Conservation (phyloP, 306 rosid species). For the Begonia loranthoides region DNA sequence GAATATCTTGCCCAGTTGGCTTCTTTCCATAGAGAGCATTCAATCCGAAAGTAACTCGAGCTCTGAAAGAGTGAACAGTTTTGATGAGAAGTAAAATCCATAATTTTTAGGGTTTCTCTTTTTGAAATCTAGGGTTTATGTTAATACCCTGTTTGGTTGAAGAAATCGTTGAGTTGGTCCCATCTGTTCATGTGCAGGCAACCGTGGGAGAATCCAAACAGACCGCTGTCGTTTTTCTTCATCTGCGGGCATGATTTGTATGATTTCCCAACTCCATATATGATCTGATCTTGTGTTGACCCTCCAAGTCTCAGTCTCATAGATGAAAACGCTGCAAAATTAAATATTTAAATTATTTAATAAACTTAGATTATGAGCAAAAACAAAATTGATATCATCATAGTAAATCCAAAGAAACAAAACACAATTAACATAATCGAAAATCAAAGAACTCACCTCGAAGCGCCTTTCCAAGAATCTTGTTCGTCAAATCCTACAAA, state of each 20-base stretch:
- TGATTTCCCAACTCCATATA: slow-evolving; percentile 32
- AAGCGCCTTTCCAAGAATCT: slow-evolving; percentile 31
- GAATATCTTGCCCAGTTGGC: slow-evolving; percentile 12
- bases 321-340: slow-evolving; percentile 16
- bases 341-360: not conserved
- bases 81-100: not conserved
- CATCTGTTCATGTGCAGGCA: slow-evolving; percentile 34
- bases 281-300: slow-evolving; percentile 42
- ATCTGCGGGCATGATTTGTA: slow-evolving; percentile 12
- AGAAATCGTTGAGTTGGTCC: slow-evolving; percentile 30
- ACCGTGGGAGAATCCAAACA: slow-evolving; percentile 42
- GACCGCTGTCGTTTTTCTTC: slow-evolving; percentile 10
- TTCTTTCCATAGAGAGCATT: slow-evolving; percentile 43
- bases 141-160: slow-evolving; percentile 20
- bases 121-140: not conserved
- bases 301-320: slow-evolving; percentile 65
- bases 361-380: not conserved
- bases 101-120: not conserved
- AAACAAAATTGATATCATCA: not conserved
- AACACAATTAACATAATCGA: not conserved
- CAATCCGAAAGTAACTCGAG: slow-evolving; percentile 39
- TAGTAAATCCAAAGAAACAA: not conserved
- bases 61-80: slow-evolving; percentile 10
- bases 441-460: slow-evolving; percentile 23
- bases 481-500: slow-evolving; percentile 42